Conservation (phyloP, 306 rosid genomes). For the Sechiopsis laciniata region DNA sequence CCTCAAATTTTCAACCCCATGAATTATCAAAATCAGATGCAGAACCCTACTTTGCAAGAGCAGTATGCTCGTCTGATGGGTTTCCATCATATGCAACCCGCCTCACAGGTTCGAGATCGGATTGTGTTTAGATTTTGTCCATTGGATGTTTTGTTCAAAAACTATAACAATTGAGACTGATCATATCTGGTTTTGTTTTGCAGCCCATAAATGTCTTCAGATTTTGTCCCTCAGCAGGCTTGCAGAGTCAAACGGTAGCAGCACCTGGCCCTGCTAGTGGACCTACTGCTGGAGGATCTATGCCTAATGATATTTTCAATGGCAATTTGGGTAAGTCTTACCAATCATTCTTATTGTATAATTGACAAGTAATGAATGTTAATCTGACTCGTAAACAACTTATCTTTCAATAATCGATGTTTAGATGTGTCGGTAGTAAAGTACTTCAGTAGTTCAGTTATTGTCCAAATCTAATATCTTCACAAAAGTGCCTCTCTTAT, state of each 20-base stretch:
- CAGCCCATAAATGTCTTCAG: constrained; percentile 56
- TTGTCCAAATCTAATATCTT: neutral
- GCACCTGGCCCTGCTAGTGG: constrained; percentile 26
- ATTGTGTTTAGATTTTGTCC: neutral
- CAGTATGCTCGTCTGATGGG: constrained; percentile 60
- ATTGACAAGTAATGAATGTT: neutral
- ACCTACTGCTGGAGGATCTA: constrained; percentile 29
- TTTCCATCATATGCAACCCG: constrained; percentile 59
- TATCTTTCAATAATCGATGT: neutral
- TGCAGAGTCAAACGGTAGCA: constrained; percentile 44
- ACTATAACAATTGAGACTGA: neutral
- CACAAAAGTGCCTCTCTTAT: neutral
- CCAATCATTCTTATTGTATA: neutral
- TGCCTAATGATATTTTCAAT: constrained; percentile 33
- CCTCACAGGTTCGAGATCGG: constrained; percentile 50
- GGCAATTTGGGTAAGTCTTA: constrained; percentile 37
- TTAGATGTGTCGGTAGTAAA: too few relatives aligned
- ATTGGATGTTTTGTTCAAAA: neutral
- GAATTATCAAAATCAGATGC: constrained; percentile 59
- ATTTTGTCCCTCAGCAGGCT: constrained; percentile 46
- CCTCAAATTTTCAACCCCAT: constrained; percentile 44
- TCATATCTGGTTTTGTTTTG: constrained; percentile 14
- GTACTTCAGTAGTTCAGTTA: neutral
- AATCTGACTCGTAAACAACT: neutral
- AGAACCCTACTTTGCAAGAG: constrained; percentile 51